Conservation (phyloP, 148 eudicot genomes). For the Dysphania ambrosioides region DNA sequence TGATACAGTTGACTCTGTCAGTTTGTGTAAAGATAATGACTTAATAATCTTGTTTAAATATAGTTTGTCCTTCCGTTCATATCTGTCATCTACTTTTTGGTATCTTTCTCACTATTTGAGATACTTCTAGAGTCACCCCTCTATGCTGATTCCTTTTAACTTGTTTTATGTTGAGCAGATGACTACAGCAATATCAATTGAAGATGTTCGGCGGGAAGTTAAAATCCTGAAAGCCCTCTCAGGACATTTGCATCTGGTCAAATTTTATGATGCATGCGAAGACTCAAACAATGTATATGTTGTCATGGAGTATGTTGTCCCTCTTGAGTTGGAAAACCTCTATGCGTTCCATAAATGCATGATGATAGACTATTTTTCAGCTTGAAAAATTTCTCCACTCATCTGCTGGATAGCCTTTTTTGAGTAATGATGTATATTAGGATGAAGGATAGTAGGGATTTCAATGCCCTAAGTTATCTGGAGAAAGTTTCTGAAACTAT, state of each 20-base stretch:
- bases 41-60: no score
- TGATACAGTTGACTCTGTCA: not conserved
- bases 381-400: not conserved
- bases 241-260: conserved; percentile 61
- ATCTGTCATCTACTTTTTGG: not conserved
- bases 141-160: not conserved
- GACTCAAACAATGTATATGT: conserved; percentile 64
- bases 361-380: not conserved
- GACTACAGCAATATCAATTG: conserved; percentile 74
- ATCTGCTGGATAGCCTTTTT: conserved; percentile 4
- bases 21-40: not conserved
- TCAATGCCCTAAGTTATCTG: not conserved
- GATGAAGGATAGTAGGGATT: conserved; percentile 4
- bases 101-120: not conserved
- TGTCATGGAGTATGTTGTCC: conserved; percentile 65
- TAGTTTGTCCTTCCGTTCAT: not conserved
- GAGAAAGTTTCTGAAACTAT: not conserved
- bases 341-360: conserved; percentile 7
- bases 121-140: not conserved
- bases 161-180: conserved; percentile 43
- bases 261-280: conserved; percentile 70
- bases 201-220: conserved; percentile 74
- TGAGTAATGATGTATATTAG: not conserved
- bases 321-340: conserved; percentile 1
- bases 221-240: conserved; percentile 62